These are phyloP conservation scores for Acanthamoeba pearcei DNA, from an alignment of 208 protist genomes.

Conservation along the genomic window DNA sequence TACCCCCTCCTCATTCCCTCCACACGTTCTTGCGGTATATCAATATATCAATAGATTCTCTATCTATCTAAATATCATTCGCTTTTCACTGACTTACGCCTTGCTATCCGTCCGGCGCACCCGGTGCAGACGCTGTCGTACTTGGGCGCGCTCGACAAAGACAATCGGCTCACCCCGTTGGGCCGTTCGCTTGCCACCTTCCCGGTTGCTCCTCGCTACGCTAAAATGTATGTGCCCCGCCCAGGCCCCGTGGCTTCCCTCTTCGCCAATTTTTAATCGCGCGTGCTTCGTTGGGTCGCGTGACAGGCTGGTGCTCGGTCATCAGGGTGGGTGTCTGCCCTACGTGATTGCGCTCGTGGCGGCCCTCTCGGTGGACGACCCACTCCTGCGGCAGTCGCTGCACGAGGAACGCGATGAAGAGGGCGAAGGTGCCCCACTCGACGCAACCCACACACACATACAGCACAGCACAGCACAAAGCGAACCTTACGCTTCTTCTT, in stretches of 20 bases:
- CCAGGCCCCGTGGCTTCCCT: neutral
- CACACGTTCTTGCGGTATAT: too few species aligned
- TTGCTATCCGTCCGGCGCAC: neutral
- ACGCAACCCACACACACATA: too few species aligned
- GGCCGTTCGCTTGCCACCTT: slow-evolving; percentile 83
- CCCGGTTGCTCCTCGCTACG: slow-evolving; percentile 90
- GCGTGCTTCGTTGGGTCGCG: too few species aligned
- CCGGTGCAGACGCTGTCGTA: slow-evolving; percentile 45
- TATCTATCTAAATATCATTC: neutral
- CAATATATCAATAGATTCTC: neutral
- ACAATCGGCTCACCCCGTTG: slow-evolving; percentile 80
- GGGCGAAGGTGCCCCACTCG: neutral
- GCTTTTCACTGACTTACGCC: neutral
- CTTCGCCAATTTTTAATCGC: neutral
- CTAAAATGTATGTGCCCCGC: slow-evolving; percentile 87
- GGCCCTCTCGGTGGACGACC: slow-evolving; percentile 83
- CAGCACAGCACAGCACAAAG: too few species aligned
- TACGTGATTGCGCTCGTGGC: slow-evolving; percentile 86
- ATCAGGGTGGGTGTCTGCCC: slow-evolving; percentile 80
- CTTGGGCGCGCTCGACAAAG: slow-evolving; percentile 86
- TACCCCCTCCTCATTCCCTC: neutral
- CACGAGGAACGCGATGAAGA: neutral
- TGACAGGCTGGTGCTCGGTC: slow-evolving; percentile 80
- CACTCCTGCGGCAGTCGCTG: slow-evolving; percentile 75
- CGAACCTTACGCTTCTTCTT: neutral